Evolutionary conservation across 176 grass and related monocot species (phyloP).

Genomic region (Cenchrus americanus): DNA sequence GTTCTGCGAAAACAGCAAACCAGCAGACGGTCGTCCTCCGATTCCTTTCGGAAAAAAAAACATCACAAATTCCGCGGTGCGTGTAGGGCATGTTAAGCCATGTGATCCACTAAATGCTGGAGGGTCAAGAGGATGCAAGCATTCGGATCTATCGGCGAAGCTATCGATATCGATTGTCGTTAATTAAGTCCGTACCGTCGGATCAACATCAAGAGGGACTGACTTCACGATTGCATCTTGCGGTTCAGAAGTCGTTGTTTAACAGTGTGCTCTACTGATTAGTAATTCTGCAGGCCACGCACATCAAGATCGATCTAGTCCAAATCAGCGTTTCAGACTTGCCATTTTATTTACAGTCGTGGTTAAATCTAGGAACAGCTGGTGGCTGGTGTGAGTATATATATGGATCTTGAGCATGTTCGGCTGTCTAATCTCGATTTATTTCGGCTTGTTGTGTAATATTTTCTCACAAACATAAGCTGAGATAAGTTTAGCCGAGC

Average conservation of each 20-base stretch:
- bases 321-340: not conserved
- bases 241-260: not conserved
- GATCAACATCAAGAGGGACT: not conserved
- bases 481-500: too few relatives aligned
- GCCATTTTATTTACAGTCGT: not conserved
- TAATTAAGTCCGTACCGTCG: not conserved
- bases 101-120: constrained; percentile 2
- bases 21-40: not conserved
- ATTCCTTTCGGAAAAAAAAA: not conserved
- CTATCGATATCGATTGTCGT: constrained; percentile 19
- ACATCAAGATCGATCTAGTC: not conserved
- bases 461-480: too few relatives aligned
- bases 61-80: too few relatives aligned
- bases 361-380: too few relatives aligned
- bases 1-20: not conserved
- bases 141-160: constrained; percentile 25
- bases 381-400: too few relatives aligned
- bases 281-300: not conserved
- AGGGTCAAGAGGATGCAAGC: constrained; percentile 5
- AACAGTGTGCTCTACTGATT: not conserved
- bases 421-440: too few relatives aligned
- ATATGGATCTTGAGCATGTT: too few relatives aligned
- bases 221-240: not conserved
- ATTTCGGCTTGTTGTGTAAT: too few relatives aligned
- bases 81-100: not conserved